phyloP scores from a whole-genome alignment of 2,329 filamentous ascomycete genomes.

The Aurifilum marmelostoma region DNA sequence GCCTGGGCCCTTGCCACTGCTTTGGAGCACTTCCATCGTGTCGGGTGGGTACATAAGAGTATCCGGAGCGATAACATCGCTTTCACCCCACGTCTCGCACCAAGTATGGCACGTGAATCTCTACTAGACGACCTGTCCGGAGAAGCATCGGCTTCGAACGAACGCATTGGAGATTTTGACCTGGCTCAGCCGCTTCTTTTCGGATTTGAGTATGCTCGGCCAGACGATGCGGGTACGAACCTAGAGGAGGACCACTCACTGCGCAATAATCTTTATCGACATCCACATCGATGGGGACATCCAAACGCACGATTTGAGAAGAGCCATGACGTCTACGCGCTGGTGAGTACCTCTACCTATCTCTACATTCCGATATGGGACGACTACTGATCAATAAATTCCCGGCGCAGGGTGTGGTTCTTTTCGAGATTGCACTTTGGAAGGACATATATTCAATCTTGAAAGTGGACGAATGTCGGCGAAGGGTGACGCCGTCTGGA shows the following conservation, averaged over 20 bases:
- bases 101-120: neutral
- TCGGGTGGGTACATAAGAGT: neutral
- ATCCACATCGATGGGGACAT: neutral
- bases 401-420: slow-evolving; percentile 2
- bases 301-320: slow-evolving; percentile 1
- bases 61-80: slow-evolving; percentile 1
- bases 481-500: neutral
- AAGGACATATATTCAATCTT: neutral
- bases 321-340: neutral
- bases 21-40: slow-evolving; percentile 1
- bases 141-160: neutral
- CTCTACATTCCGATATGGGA: neutral
- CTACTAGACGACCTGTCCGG: neutral
- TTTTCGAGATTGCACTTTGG: neutral
- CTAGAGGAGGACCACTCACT: slow-evolving; percentile 1
- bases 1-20: neutral
- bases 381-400: neutral
- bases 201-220: slow-evolving; percentile 2
- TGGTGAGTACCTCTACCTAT: neutral
- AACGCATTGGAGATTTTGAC: neutral
- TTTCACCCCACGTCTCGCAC: neutral
- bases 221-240: neutral
- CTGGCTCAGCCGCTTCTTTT: neutral
- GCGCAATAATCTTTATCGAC: slow-evolving; percentile 1
- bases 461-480: neutral